phyloP scores from a whole-genome alignment of 495 filamentous ascomycete species.

The Filosporella fistucella region DNA sequence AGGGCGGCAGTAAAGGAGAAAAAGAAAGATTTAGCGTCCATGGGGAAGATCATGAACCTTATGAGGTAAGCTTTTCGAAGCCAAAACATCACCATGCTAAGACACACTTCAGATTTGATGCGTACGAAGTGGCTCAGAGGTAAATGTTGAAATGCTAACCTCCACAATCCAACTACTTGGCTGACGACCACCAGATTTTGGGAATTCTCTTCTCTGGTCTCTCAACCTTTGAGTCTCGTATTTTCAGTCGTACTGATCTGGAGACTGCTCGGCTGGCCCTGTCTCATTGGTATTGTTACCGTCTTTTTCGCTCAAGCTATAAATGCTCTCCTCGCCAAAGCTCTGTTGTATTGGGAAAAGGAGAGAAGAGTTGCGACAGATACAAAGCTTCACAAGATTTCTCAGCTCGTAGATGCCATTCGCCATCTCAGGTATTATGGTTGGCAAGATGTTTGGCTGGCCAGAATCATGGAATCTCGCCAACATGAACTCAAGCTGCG shows the following conservation, averaged over 20 bases:
- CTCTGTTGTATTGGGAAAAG: slow-evolving; percentile 57
- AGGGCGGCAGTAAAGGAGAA: slow-evolving; percentile 22
- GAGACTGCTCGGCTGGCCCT: slow-evolving; percentile 73
- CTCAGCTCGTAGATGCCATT: slow-evolving; percentile 78
- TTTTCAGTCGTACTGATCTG: slow-evolving; percentile 67
- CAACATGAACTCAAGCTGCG: slow-evolving; percentile 61
- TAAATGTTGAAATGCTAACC: not conserved
- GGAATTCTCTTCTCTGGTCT: slow-evolving; percentile 67
- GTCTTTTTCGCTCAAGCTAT: slow-evolving; percentile 59
- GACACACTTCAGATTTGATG: slow-evolving; percentile 43
- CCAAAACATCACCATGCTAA: not conserved
- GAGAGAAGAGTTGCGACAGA: slow-evolving; percentile 65
- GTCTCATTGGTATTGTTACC: slow-evolving; percentile 63
- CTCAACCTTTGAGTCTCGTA: slow-evolving; percentile 62
- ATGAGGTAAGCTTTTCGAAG: slow-evolving; percentile 41
- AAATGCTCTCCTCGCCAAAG: slow-evolving; percentile 58
- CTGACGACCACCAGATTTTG: slow-evolving; percentile 52
- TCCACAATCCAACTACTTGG: not conserved
- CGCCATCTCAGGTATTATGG: slow-evolving; percentile 85
- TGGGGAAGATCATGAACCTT: slow-evolving; percentile 81
- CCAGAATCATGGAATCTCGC: slow-evolving; percentile 64
- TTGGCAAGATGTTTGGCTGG: slow-evolving; percentile 79
- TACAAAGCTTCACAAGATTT: slow-evolving; percentile 63
- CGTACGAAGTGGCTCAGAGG: slow-evolving; percentile 74
- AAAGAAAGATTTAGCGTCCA: slow-evolving; percentile 57